Evolutionary conservation across 2,329 filamentous ascomycete genomes (phyloP), one percentile per base, ranked within the genome.

Genomic region (Penicillium oxalicum): DNA sequence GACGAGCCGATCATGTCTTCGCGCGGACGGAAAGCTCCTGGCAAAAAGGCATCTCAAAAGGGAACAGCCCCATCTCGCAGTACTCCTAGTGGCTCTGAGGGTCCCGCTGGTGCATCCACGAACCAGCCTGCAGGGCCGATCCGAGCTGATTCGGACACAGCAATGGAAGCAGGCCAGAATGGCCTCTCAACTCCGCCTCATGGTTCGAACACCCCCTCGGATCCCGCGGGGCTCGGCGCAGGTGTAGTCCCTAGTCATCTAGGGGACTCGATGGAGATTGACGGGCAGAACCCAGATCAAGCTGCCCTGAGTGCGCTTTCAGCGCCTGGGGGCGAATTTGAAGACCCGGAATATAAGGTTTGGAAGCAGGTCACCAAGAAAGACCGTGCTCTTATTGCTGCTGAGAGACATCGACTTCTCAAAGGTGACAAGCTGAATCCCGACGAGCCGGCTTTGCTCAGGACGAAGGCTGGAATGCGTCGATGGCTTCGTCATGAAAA

Each of bases 291-390:
- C n/a, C 80, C 84, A 5, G 84, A 84, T 2, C 74, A 88, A 35
- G 84, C 82, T 56, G 83, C 84, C 44, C 79, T 82, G 1, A 77
- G 87, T 48, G 81, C 80, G 12, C 78, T 86, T 50, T 80, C 80
- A 28, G 78, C 76, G 11, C 87, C 94, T 59, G 88, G 95, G 58
- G 79, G 81, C 9, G 89, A 89, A 57, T 83, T 94, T 59, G 91
- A 97, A 59, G 91, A 97, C 50, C 73, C 80, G 2, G 91, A 96
- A 64, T 95, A 93, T 72, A 95, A 94, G 67, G 87, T 93, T 33
- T 98, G 94, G 93, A 98, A 97, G 73, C 91, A 97, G 69, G 89
- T 95, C 36, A 98, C 93, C 2, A 97, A 97, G 72, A 96, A 93
- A 66, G 91, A 95, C 62, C 84, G 93, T 53, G 93, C 93, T 4